Evolutionary conservation across 208 protist species (phyloP).

Genomic region (Trypanosoma vivax): DNA sequence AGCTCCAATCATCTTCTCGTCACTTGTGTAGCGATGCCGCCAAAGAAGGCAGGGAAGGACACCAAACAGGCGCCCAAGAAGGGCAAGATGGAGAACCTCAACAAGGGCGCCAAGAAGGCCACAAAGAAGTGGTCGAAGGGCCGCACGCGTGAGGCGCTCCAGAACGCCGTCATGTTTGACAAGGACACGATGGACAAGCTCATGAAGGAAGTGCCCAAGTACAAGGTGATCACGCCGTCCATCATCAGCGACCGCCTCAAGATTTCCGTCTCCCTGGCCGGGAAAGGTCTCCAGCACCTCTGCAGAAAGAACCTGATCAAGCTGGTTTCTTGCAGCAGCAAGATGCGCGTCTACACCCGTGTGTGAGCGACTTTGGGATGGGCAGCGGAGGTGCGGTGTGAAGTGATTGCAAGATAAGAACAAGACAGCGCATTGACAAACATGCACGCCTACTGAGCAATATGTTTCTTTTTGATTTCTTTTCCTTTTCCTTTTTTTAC

Average conservation of each 20-base stretch:
- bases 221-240: conserved; percentile 88
- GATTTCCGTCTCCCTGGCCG: conserved; percentile 81
- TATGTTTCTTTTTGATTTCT: conserved; percentile 3
- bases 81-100: conserved; percentile 45
- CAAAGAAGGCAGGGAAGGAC: conserved; percentile 45
- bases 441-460: too few relatives aligned
- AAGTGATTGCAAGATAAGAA: too few relatives aligned
- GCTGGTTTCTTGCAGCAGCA: conserved; percentile 73
- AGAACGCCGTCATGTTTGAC: conserved; percentile 91
- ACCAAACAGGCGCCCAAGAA: conserved; percentile 35
- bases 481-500: conserved; percentile 7
- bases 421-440: too few relatives aligned
- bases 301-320: conserved; percentile 77
- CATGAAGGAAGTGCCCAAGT: conserved; percentile 85
- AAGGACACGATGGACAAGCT: conserved; percentile 84
- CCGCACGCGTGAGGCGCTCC: conserved; percentile 80
- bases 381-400: not conserved
- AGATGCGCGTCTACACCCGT: conserved; percentile 77
- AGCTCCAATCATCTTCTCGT: conserved; percentile 5
- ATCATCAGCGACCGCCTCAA: conserved; percentile 88
- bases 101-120: conserved; percentile 78
- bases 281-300: conserved; percentile 80
- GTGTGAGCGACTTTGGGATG: conserved; percentile 22
- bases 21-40: conserved; percentile 27
- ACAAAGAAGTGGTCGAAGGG: conserved; percentile 93